Percentiles rank a stretch among this genome's conserved stretches.
These are phyloP conservation scores for Linum lewisii DNA, from an alignment of 345 rosid genomes.

Conservation along the genomic window DNA sequence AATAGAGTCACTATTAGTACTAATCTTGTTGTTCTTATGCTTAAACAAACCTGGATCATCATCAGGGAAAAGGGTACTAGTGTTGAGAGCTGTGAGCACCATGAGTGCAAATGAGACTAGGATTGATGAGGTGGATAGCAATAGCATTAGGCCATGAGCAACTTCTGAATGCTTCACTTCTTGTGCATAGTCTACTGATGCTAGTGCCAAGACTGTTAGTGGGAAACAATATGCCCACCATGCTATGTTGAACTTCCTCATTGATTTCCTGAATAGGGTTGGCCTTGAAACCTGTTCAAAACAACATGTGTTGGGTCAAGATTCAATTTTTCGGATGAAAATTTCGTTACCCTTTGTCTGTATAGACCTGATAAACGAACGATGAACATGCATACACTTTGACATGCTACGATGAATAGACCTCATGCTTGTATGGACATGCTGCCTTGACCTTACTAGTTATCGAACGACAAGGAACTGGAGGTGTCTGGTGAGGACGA, in stretches of 20 bases:
- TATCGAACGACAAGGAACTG: too few relatives aligned
- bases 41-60: slow-evolving; percentile 3
- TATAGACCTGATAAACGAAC: slow-evolving; percentile 2
- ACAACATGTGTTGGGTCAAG: not conserved
- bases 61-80: slow-evolving; percentile 7
- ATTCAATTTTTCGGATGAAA: not conserved
- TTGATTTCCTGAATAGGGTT: slow-evolving; percentile 15
- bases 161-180: slow-evolving; percentile 9
- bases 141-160: slow-evolving; percentile 15
- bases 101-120: slow-evolving; percentile 9
- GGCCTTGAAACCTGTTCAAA: slow-evolving; percentile 16
- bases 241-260: slow-evolving; percentile 19
- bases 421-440: too few relatives aligned
- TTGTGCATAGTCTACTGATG: slow-evolving; percentile 19
- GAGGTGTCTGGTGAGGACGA: too few relatives aligned
- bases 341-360: too few relatives aligned
- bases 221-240: slow-evolving; percentile 27
- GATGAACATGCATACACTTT: too few relatives aligned
- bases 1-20: not conserved
- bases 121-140: slow-evolving; percentile 12
- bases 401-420: too few relatives aligned
- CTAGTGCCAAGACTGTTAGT: slow-evolving; percentile 15
- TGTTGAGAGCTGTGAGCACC: slow-evolving; percentile 7
- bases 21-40: not conserved
- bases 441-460: too few relatives aligned